Base-by-base conservation (phyloP, 306 rosid genomes). In the Herpetospermum pedunculosum region DNA sequence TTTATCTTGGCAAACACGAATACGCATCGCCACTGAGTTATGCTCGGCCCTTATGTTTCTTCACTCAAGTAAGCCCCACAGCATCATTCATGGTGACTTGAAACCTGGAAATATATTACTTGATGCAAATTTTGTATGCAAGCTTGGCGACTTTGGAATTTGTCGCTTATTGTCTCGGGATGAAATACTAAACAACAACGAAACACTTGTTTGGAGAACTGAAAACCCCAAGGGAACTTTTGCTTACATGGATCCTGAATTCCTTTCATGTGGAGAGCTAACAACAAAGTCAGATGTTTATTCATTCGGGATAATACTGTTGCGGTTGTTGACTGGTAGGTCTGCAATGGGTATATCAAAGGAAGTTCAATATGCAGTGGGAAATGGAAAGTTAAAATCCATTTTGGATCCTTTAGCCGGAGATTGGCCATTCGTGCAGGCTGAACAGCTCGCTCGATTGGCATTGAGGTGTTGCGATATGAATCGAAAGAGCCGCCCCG, bases 381-480 rank as follows among this genome's bases (percentile, higher is more conserved):
- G 79, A 37, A 59, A 69, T 46, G 90, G 97, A 81, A 83, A 83
- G 25, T 72, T 94, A 63, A 69, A 82, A 65, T 75, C 77, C 21
- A 53, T 89, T 52, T 75, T 94, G 79, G 99, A 94, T 88, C 92
- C 96, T 64, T 88, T 87, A 79, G 97, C 92, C n/a, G 99, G 99
- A 77, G 92, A 87, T 25, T 91, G 97, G 99, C 97, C 97, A 19
- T 70, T 89, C 77, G 92, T 76, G 64, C 82, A 77, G 77, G 97
- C 92, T 11, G 90, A 85, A 64, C 83, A 85, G 77, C 79, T 91
- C 77, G 77, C 82, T 88, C 76, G 60, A 68, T 72, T 94, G 84
- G 99, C 97, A 48, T 73, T 94, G 65, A 83, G 92, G 78, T 94
- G 99, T 49, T 87, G 96, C 34, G 96, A 87, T 75, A 74, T 84